Percentiles rank a stretch among this genome's conserved stretches.
Evolutionary conservation across 768 basidiomycete species (phyloP).

Genomic region (Floccularia luteovirens): DNA sequence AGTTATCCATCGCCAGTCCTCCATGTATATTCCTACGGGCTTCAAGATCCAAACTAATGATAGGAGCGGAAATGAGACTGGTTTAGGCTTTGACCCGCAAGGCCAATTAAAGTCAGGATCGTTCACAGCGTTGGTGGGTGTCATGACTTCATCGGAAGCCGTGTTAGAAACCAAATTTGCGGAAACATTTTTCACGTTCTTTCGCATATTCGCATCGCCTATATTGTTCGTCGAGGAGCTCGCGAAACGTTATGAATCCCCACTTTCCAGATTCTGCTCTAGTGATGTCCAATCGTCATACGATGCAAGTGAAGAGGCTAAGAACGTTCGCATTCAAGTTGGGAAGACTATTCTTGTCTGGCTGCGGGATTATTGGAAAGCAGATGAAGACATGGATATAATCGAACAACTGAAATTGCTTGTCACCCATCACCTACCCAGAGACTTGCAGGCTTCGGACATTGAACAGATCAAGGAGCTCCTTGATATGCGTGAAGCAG

Average conservation of each 20-base stretch:
- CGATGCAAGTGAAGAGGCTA: slow-evolving; percentile 31
- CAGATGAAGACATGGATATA: slow-evolving; percentile 37
- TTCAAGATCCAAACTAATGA: too few species aligned
- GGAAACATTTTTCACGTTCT: slow-evolving; percentile 60
- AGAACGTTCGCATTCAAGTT: slow-evolving; percentile 49
- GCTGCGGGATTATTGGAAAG: slow-evolving; percentile 65
- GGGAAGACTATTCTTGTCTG: slow-evolving; percentile 58
- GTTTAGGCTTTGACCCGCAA: too few species aligned
- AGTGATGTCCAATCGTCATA: slow-evolving; percentile 22
- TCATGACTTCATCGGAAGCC: slow-evolving; percentile 34
- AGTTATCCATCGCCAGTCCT: too few species aligned
- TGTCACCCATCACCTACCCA: slow-evolving; percentile 13
- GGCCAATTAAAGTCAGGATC: too few species aligned
- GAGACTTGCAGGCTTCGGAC: slow-evolving; percentile 19
- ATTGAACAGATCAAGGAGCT: slow-evolving; percentile 4
- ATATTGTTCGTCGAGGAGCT: slow-evolving; percentile 28
- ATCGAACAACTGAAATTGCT: slow-evolving; percentile 20
- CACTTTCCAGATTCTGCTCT: slow-evolving; percentile 22
- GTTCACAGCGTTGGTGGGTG: slow-evolving; percentile 31
- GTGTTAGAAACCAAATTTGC: slow-evolving; percentile 33
- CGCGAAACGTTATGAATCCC: slow-evolving; percentile 45
- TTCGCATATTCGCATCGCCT: slow-evolving; percentile 60
- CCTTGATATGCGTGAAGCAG: not conserved
- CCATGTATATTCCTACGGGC: too few species aligned
- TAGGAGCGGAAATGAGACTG: too few species aligned